Percentiles rank a stretch among this genome's conserved stretches.
phyloP scores from a whole-genome alignment of 1,284 basidiomycete species.

The Ceratobasidium sp. region DNA sequence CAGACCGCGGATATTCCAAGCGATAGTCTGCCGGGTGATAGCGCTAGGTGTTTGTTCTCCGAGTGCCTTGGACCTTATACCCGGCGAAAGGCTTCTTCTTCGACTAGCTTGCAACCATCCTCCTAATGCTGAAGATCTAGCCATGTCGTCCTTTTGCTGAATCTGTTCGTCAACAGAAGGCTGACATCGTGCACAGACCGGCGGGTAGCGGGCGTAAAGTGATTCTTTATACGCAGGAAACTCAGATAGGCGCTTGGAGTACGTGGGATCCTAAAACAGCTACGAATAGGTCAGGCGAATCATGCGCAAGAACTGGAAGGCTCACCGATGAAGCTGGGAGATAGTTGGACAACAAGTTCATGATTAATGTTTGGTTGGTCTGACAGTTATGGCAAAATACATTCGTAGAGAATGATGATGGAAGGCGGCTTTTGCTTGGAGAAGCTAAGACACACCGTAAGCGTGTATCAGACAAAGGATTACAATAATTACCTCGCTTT shows the following conservation, averaged over 20 bases:
- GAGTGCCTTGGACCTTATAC: conserved; percentile 46
- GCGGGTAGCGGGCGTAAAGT: conserved; percentile 81
- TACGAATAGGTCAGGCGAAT: conserved; percentile 21
- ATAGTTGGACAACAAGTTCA: conserved; percentile 87
- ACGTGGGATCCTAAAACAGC: conserved; percentile 67
- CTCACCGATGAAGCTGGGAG: conserved; percentile 57
- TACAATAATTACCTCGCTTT: conserved; percentile 64
- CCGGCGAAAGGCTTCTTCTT: conserved; percentile 17
- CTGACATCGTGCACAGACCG: conserved; percentile 76
- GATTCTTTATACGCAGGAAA: conserved; percentile 75
- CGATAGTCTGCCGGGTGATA: conserved; percentile 52
- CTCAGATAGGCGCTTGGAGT: conserved; percentile 63
- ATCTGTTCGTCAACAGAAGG: conserved; percentile 83
- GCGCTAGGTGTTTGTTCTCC: conserved; percentile 44
- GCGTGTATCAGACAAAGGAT: background rate
- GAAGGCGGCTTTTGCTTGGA: conserved; percentile 68
- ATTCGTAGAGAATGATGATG: conserved; percentile 57
- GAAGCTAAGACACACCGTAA: conserved; percentile 56
- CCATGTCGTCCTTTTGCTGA: conserved; percentile 76
- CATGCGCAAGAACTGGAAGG: background rate
- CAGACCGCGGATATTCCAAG: conserved; percentile 68
- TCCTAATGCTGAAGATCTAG: conserved; percentile 76
- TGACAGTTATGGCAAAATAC: conserved; percentile 85
- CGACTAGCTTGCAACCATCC: conserved; percentile 65
- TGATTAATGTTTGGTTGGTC: conserved; percentile 86